Base-by-base conservation (phyloP, 2,329 filamentous ascomycete genomes). In the Cryphonectria nitschkei region DNA sequence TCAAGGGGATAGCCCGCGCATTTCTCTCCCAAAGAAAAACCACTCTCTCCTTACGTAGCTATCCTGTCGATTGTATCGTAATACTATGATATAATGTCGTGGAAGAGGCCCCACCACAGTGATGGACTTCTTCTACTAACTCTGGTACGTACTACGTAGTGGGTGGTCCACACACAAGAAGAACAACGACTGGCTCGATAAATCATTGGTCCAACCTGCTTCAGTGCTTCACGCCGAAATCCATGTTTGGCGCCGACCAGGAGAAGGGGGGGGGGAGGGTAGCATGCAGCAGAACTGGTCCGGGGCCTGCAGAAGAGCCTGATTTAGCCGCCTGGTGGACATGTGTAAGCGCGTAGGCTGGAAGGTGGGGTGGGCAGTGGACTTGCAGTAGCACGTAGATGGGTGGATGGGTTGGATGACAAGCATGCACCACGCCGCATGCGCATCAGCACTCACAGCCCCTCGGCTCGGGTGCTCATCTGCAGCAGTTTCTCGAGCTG, bases 301-400 rank as follows among this genome's bases (percentile, higher is more conserved):
- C 43, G 22, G 16, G 52, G 52, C 52, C 26, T 56, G 37, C 39
- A 26, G 22, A 43, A 26, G 39, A 8, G 22, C 43, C 46, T 60
- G 58, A 54, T 50, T 54, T 56, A 63, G 67, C 58, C 67, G 60
- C 60, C 43, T 29, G 22, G 63, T 65, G 63, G 41, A 52, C 52
- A 29, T n/a, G 32, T 14, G 46, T 68, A 68, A 68, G 67, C 67
- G 67, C 67, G 67, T 34, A 64, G 58, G 58, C 37, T 39, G n/a
- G 11, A 29, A 26, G n/a, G 2, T 39, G 11, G 7, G 34, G 34
- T 34, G 34, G 34, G 34, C 34, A 34, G 26, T 34, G 34, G 34
- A 34, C 34, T 34, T 34, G 34, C 34, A 34, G 34, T 34, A 34
- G 34, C 26, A 26, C 26, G 26, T 34, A 34, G 34, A 34, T 34